phyloP scores from a whole-genome alignment of 331 rosid genomes.

The Arachis monticola region DNA sequence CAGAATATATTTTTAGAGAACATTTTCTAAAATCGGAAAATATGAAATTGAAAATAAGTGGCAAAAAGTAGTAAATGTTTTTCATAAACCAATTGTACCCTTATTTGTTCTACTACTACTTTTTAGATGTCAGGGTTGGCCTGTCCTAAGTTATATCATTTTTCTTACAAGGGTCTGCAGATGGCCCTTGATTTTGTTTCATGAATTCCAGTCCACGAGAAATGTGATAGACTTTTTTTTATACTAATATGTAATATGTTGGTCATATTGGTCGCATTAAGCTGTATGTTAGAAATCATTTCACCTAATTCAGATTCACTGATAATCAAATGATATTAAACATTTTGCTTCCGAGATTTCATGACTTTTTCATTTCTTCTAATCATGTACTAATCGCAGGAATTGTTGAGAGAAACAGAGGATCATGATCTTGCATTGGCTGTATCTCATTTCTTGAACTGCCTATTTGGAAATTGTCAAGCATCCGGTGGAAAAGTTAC shows the following conservation, averaged over 20 bases:
- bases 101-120: background rate
- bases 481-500: conserved; percentile 58
- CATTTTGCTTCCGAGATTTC: conserved; percentile 15
- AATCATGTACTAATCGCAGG: conserved; percentile 53
- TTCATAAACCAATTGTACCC: no score
- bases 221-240: conserved; percentile 6
- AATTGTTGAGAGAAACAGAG: conserved; percentile 82
- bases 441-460: conserved; percentile 84
- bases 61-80: no score
- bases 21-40: no score
- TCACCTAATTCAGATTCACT: conserved; percentile 13
- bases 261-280: conserved; percentile 6
- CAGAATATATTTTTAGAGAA: no score
- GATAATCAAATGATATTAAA: background rate
- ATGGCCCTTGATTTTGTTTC: background rate
- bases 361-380: background rate
- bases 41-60: no score
- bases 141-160: conserved; percentile 1
- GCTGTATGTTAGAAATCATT: background rate
- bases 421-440: conserved; percentile 92
- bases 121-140: background rate
- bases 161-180: background rate
- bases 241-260: conserved; percentile 7
- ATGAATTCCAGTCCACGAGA: conserved; percentile 15
- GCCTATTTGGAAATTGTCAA: conserved; percentile 85